Evolutionary conservation across 306 rosid species (phyloP).

Genomic region (Cucurbita maxima): DNA sequence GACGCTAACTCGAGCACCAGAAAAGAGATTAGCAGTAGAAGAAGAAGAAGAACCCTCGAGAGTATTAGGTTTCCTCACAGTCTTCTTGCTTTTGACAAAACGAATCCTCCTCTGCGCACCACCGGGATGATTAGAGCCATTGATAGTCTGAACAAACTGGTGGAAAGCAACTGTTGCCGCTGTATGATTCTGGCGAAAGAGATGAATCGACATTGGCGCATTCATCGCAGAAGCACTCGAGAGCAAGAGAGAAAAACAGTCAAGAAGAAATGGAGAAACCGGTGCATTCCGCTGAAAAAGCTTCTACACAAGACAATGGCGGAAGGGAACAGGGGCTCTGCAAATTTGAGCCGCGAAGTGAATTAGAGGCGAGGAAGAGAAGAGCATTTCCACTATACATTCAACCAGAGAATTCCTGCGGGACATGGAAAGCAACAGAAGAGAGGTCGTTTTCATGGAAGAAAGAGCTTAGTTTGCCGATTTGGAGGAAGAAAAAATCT

Average conservation of each 20-base stretch:
- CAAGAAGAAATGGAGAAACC: neutral
- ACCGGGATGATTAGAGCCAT: neutral
- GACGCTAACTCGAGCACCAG: neutral
- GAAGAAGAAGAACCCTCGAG: neutral
- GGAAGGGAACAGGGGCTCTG: neutral
- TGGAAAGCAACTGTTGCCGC: constrained; percentile 1
- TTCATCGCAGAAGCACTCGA: neutral
- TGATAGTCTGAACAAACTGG: constrained; percentile 1
- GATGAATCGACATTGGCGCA: neutral
- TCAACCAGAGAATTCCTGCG: neutral
- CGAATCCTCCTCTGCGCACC: neutral
- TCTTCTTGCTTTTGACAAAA: neutral
- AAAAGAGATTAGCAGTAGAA: neutral
- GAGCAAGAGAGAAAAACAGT: neutral
- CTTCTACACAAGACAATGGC: neutral
- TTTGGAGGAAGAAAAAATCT: neutral
- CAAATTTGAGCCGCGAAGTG: neutral
- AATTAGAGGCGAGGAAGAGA: constrained; percentile 1
- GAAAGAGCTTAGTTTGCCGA: neutral
- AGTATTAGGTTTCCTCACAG: neutral
- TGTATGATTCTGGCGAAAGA: constrained; percentile 2
- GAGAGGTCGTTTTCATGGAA: neutral
- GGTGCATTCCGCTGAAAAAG: neutral
- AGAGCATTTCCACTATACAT: neutral
- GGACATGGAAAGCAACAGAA: neutral